Conservation (phyloP, 1,284 basidiomycete genomes). For the Rhodotorula sp. region DNA sequence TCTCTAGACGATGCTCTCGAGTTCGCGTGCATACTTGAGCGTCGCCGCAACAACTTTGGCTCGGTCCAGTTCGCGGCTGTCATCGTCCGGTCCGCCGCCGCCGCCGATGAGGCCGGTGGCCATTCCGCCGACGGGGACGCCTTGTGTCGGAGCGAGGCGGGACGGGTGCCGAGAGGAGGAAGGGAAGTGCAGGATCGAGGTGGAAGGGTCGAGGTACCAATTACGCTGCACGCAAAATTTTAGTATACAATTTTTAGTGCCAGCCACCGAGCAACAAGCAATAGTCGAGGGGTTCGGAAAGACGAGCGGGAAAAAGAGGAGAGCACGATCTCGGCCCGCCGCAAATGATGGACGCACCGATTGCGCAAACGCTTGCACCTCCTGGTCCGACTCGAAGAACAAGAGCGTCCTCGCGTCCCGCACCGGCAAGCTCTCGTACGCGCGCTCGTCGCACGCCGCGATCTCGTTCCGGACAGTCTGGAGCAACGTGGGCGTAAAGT, state of each 20-base stretch:
- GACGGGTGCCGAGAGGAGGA: slow-evolving; percentile 18
- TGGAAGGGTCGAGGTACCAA: slow-evolving; percentile 50
- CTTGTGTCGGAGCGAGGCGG: slow-evolving; percentile 1
- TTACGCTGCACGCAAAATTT: slow-evolving; percentile 46
- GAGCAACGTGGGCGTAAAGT: slow-evolving; percentile 86
- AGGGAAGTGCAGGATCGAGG: slow-evolving; percentile 47
- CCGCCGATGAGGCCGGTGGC: slow-evolving; percentile 57
- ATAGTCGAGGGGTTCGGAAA: not conserved
- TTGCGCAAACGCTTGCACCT: slow-evolving; percentile 73
- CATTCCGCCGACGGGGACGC: slow-evolving; percentile 65
- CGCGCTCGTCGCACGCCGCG: slow-evolving; percentile 85
- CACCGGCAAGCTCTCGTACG: slow-evolving; percentile 80
- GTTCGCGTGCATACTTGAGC: slow-evolving; percentile 72
- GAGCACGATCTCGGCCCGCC: no score
- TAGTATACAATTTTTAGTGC: no score
- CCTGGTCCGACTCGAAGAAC: slow-evolving; percentile 77
- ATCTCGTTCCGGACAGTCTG: slow-evolving; percentile 93
- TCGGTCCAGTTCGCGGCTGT: slow-evolving; percentile 70
- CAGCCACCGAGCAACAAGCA: no score
- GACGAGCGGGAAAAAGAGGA: not conserved
- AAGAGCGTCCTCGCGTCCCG: slow-evolving; percentile 82
- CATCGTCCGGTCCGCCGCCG: slow-evolving; percentile 67
- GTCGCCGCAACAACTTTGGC: slow-evolving; percentile 72
- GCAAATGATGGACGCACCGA: no score
- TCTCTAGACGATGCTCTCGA: slow-evolving; percentile 78